Conservation (phyloP, 169 alveolate species). For the Eimeria necatrix region DNA sequence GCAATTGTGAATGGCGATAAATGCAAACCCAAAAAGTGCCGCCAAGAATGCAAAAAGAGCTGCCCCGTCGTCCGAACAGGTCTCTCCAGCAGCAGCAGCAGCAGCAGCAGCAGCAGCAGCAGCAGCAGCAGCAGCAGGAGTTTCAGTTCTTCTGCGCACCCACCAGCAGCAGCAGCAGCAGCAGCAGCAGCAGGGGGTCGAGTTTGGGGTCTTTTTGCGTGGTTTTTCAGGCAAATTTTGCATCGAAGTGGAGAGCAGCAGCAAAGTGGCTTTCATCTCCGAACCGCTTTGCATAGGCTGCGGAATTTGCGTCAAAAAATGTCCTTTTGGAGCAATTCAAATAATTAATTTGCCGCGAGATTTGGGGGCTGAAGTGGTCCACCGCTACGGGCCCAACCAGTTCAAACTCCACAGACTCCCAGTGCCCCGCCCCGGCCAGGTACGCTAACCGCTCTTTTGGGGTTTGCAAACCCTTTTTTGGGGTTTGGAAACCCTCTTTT, state of each 20-base stretch:
- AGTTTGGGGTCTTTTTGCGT: not conserved
- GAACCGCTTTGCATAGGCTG: conserved; percentile 99
- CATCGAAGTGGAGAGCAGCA: conserved; percentile 97
- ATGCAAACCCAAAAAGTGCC: conserved; percentile 98
- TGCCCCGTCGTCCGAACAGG: conserved; percentile 95
- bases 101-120: too few species aligned
- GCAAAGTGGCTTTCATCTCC: conserved; percentile 97
- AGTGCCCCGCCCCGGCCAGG: conserved; percentile 98
- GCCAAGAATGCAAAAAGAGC: conserved; percentile 95
- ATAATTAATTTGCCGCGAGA: conserved; percentile 99
- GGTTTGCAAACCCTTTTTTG: not conserved
- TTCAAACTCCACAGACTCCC: conserved; percentile 99
- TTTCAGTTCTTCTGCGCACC: too few species aligned
- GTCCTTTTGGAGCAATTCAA: conserved; percentile 99
- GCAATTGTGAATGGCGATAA: conserved; percentile 98
- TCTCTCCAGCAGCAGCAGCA: too few species aligned
- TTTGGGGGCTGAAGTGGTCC: conserved; percentile 94
- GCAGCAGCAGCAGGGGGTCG: too few species aligned
- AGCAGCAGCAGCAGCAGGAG: too few species aligned
- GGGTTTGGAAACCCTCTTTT: too few species aligned
- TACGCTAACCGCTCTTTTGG: conserved; percentile 88
- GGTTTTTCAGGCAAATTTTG: conserved; percentile 95
- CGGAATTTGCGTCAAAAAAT: conserved; percentile 99
- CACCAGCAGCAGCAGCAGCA: too few species aligned
- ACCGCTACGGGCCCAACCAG: conserved; percentile 98